Conservation (phyloP, 2,329 filamentous ascomycete species). For the Diaporthe australafricana region DNA sequence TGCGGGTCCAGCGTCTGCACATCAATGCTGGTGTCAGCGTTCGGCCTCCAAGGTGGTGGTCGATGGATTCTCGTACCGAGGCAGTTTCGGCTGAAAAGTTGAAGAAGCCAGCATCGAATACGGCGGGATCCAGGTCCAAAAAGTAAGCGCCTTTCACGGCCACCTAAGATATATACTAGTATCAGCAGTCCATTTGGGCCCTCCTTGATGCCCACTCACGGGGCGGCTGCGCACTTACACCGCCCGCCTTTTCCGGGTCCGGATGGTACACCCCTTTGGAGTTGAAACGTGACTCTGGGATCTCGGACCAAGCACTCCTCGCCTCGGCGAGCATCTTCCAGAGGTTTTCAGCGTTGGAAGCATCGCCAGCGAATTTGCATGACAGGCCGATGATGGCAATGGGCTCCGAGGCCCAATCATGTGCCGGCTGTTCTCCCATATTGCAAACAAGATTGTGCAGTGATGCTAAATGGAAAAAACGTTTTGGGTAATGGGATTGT, state of each 20-base stretch:
- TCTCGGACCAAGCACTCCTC: background rate
- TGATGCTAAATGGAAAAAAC: no score
- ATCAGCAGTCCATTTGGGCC: no score
- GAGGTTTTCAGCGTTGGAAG: constrained; percentile 47
- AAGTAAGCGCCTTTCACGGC: constrained; percentile 18
- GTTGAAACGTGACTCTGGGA: background rate
- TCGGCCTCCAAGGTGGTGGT: no score
- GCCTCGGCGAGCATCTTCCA: constrained; percentile 42
- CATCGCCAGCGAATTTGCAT: constrained; percentile 52
- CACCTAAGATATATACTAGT: background rate
- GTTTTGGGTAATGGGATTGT: no score
- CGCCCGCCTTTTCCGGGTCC: background rate
- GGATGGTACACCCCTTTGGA: background rate
- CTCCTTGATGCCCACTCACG: background rate
- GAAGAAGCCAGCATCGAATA: constrained; percentile 31
- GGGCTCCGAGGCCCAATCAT: no score
- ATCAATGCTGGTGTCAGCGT: no score
- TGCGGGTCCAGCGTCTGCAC: constrained; percentile 11
- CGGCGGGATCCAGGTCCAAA: background rate
- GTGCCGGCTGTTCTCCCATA: no score
- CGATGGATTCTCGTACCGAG: background rate
- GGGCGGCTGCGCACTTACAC: no score
- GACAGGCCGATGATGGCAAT: constrained; percentile 35
- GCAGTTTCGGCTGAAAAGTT: background rate
- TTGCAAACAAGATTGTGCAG: no score